These are phyloP conservation scores for Trichoderma guizhouense DNA, from an alignment of 2,329 filamentous ascomycete species.

Conservation along the genomic window DNA sequence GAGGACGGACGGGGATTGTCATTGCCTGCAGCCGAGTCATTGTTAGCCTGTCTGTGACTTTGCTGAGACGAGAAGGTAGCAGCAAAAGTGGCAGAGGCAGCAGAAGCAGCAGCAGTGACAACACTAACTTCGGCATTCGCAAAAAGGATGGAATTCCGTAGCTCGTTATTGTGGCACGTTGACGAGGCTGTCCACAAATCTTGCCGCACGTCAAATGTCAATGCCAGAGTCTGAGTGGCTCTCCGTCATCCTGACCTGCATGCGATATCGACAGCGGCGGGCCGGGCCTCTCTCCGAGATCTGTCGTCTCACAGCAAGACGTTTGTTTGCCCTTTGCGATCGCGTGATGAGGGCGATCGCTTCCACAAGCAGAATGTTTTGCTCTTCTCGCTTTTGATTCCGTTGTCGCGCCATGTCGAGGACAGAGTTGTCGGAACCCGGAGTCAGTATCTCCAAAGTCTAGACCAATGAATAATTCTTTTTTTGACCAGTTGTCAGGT, in stretches of 20 bases:
- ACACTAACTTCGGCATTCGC: neutral
- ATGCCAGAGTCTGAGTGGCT: neutral
- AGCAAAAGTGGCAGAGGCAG: neutral
- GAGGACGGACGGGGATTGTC: neutral
- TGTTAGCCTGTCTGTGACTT: neutral
- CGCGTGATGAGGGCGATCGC: neutral
- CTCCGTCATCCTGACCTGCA: neutral
- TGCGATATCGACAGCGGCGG: neutral
- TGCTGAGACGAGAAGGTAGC: neutral
- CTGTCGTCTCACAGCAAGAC: neutral
- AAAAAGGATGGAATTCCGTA: neutral
- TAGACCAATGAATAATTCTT: neutral
- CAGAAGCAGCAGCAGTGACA: neutral
- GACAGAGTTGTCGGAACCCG: neutral
- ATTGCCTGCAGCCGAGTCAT: neutral
- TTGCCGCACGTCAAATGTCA: neutral
- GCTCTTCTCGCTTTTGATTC: neutral
- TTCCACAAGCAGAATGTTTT: neutral
- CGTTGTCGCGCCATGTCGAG: neutral
- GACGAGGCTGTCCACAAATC: neutral
- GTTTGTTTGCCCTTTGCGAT: neutral
- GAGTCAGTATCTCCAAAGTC: neutral
- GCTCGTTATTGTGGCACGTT: neutral
- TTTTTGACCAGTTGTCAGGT: neutral
- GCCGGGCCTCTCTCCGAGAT: conserved; percentile 9